Percentiles rank a stretch among this genome's conserved stretches.
These are phyloP conservation scores for Boletus tylopilopsis DNA, from an alignment of 768 basidiomycete species.

Conservation along the genomic window DNA sequence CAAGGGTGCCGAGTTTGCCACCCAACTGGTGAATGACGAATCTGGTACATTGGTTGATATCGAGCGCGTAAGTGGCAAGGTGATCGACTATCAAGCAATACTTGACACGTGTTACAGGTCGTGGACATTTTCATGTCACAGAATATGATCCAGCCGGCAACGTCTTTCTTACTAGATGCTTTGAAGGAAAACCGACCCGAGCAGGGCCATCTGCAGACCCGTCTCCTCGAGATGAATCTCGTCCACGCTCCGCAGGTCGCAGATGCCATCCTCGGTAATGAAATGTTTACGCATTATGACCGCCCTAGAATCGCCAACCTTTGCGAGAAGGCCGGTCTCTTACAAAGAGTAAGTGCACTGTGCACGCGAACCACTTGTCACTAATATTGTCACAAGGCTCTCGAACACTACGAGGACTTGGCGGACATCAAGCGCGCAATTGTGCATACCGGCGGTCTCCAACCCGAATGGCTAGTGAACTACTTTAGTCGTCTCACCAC, in stretches of 20 bases:
- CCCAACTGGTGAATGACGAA: slow-evolving; percentile 91
- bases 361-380: neutral
- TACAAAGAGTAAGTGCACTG: slow-evolving; percentile 71
- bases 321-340: slow-evolving; percentile 94
- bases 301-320: slow-evolving; percentile 95
- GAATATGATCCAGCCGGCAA: slow-evolving; percentile 99
- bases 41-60: slow-evolving; percentile 88
- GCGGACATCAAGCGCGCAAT: slow-evolving; percentile 99
- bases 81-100: neutral
- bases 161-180: slow-evolving; percentile 95
- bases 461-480: slow-evolving; percentile 93
- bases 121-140: slow-evolving; percentile 99
- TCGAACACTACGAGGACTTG: slow-evolving; percentile 97
- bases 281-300: slow-evolving; percentile 98
- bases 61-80: slow-evolving; percentile 60
- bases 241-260: slow-evolving; percentile 97
- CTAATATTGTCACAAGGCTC: slow-evolving; percentile 59
- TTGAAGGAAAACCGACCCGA: slow-evolving; percentile 98
- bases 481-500: slow-evolving; percentile 97
- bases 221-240: slow-evolving; percentile 96
- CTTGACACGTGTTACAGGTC: slow-evolving; percentile 46
- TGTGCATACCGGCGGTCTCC: slow-evolving; percentile 83
- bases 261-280: slow-evolving; percentile 97
- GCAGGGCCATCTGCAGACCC: slow-evolving; percentile 93
- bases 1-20: slow-evolving; percentile 98